Evolutionary conservation across 2,329 filamentous ascomycete genomes (phyloP).

Genomic region (Dryadomyces quercus-mongolicae): DNA sequence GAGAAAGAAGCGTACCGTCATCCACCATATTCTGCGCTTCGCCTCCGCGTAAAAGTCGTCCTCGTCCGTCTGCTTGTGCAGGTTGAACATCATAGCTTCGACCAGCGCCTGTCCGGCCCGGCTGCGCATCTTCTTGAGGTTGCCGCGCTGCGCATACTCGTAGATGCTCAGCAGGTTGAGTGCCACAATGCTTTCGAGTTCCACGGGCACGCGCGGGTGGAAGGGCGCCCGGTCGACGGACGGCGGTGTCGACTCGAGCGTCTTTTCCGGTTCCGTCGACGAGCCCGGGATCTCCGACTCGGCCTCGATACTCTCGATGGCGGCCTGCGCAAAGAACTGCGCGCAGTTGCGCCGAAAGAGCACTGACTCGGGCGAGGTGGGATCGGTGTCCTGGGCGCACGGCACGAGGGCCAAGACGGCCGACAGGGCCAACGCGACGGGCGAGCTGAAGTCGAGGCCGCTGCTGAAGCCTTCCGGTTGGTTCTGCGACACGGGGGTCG

Average conservation of each 20-base stretch:
- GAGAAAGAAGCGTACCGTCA: conserved; percentile 25
- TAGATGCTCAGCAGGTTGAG: conserved; percentile 36
- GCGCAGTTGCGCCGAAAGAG: conserved; percentile 32
- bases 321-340: conserved; percentile 33
- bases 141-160: conserved; percentile 40
- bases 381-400: conserved; percentile 25
- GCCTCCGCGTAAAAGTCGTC: conserved; percentile 32
- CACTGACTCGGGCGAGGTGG: conserved; percentile 25
- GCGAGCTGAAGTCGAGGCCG: conserved; percentile 27
- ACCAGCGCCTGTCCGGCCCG: conserved; percentile 34
- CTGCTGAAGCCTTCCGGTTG: conserved; percentile 21
- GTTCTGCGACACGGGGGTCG: conserved; percentile 22
- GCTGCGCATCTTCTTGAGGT: conserved; percentile 38
- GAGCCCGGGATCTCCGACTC: conserved; percentile 35
- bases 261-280: conserved; percentile 28
- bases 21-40: conserved; percentile 38
- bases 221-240: conserved; percentile 24
- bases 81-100: conserved; percentile 31
- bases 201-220: conserved; percentile 29
- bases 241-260: conserved; percentile 21
- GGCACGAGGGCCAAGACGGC: conserved; percentile 36
- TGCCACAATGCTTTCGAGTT: conserved; percentile 35
- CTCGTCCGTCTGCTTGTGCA: conserved; percentile 27
- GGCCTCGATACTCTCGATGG: conserved; percentile 34
- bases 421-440: conserved; percentile 32